Evolutionary conservation across 2,329 filamentous ascomycete species (phyloP), one percentile per base, ranked within the genome.

Genomic region (Cladobotryum protrusum): DNA sequence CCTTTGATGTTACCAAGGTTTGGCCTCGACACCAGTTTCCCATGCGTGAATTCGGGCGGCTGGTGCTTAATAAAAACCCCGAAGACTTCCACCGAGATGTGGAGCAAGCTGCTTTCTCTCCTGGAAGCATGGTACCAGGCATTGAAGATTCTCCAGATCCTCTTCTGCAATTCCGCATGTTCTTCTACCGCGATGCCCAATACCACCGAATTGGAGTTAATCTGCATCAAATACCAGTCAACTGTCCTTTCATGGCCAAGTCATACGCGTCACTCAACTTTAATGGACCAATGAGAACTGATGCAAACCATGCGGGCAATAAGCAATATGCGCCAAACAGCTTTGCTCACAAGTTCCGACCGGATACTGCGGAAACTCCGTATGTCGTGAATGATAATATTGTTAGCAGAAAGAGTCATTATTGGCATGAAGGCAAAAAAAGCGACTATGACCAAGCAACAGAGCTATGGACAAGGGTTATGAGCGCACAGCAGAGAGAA

Each of bases 1-100:
- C 41, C 19, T 68, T 88, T 1, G 85, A 88, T 56, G 77, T 85
- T 0, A 88, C 85, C 32, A 87, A 87, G 68, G 78, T 88, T 51
- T 75, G 87, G 35, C 85, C 85, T 0, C 81, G 86, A 56, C 82
- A 87, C 54, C 61, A 79, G 4, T 82, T 84, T 2, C 86, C 86
- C 2, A 73, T 88, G 49, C 79, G 78, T 5, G 75, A 76, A 44
- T 67, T 89, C 6, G 86, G 86, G 46, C 80, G 83, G 58, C 73
- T 89, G 62, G 82, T 82, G 35, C 66, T 89, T 14, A 82, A 88
- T 66, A 75, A 76, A 36, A 89, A 88, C 61, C 74, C 74, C 0
- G 69, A 74, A 49, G 76, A 79, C 56, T 77, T 70, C 57, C 71
- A 75, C 52, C 62, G 68, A 4, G 75, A 79, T 44, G 70, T 77